phyloP scores from a whole-genome alignment of 2,329 filamentous ascomycete species.

The Aspergillus proliferans region DNA sequence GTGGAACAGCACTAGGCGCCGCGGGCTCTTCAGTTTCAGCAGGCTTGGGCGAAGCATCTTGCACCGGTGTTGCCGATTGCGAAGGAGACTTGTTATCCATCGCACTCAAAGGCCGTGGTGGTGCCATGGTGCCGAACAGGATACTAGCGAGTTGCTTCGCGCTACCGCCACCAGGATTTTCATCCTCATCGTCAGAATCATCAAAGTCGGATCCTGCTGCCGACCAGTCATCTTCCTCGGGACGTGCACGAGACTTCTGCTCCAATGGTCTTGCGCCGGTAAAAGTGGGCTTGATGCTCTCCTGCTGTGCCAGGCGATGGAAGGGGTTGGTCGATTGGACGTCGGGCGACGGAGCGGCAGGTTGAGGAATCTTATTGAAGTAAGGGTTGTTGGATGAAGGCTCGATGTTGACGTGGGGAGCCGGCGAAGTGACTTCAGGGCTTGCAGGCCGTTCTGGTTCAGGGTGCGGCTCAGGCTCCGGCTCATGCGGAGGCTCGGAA shows the following conservation, averaged over 20 bases:
- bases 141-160: constrained; percentile 92
- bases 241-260: constrained; percentile 49
- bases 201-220: constrained; percentile 71
- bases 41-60: constrained; percentile 32
- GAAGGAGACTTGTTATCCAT: constrained; percentile 62
- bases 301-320: constrained; percentile 70
- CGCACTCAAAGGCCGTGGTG: constrained; percentile 79
- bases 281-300: constrained; percentile 46
- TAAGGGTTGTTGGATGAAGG: constrained; percentile 90
- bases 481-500: not conserved
- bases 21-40: constrained; percentile 19
- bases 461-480: constrained; percentile 16
- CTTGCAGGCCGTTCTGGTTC: constrained; percentile 50
- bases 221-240: constrained; percentile 68
- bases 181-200: constrained; percentile 64
- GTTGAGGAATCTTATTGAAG: constrained; percentile 78
- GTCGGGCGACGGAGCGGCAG: constrained; percentile 40
- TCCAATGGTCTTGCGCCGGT: constrained; percentile 43
- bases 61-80: constrained; percentile 41
- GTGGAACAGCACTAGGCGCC: constrained; percentile 22
- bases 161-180: constrained; percentile 72
- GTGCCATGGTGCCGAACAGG: constrained; percentile 93
- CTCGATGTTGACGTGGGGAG: constrained; percentile 53
- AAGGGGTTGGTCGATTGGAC: constrained; percentile 89
- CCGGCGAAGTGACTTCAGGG: constrained; percentile 40